These are phyloP conservation scores for Sporisorium graminicola DNA, from an alignment of 1,284 basidiomycete genomes.

Conservation along the genomic window DNA sequence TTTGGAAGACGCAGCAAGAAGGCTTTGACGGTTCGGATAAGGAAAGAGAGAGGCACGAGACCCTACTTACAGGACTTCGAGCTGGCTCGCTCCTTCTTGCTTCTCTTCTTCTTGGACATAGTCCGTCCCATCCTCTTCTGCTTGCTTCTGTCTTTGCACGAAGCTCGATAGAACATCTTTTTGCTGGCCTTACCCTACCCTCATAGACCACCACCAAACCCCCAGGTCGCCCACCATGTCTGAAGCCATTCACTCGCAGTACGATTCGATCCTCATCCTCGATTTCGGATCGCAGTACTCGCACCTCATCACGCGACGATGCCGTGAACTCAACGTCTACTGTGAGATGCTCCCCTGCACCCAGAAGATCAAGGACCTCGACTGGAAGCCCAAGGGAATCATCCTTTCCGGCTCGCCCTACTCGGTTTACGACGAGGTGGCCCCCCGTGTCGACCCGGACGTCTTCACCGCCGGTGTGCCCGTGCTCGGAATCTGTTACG, in stretches of 20 bases:
- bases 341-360: slow-evolving; percentile 99
- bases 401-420: slow-evolving; percentile 98
- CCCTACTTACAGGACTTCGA: not conserved
- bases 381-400: slow-evolving; percentile 96
- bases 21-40: not conserved
- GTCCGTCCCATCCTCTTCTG: slow-evolving; percentile 31
- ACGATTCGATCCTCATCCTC: slow-evolving; percentile 95
- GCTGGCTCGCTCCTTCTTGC: not conserved
- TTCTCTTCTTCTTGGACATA: slow-evolving; percentile 45
- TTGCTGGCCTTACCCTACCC: not conserved
- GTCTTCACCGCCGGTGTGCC: slow-evolving; percentile 93
- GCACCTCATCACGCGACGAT: slow-evolving; percentile 96
- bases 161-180: too few species aligned
- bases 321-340: slow-evolving; percentile 97
- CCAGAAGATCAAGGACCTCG: slow-evolving; percentile 86
- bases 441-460: slow-evolving; percentile 94
- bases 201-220: not conserved
- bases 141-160: not conserved
- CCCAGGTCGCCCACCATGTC: slow-evolving; percentile 48
- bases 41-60: not conserved
- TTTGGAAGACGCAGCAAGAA: slow-evolving; percentile 4
- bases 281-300: slow-evolving; percentile 99
- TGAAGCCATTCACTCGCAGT: slow-evolving; percentile 86
- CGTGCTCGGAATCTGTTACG: slow-evolving; percentile 97
- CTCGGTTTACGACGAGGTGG: slow-evolving; percentile 93